Evolutionary conservation across 768 basidiomycete species (phyloP), one percentile per base, ranked within the genome.

Genomic region (Boletellus ananiceps): DNA sequence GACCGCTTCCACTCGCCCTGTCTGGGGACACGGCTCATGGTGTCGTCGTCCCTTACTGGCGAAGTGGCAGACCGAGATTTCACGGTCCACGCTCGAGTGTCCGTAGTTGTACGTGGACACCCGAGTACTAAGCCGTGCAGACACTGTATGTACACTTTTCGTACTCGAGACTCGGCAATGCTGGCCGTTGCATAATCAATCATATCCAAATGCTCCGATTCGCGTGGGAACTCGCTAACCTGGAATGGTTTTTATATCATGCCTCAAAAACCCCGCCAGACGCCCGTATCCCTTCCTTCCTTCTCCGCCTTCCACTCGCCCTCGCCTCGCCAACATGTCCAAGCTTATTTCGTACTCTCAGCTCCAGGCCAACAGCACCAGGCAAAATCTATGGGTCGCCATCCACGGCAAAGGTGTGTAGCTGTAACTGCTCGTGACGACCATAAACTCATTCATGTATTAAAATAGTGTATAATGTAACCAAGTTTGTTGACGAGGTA

Each of bases 401-500:
- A 70, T 98, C 55, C 81, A 88, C 69, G 83, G 80, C 65, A 94
- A 95, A 66, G 91, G 93, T 91, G 16, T 40, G 66, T 55, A 39
- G 13, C 34, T 37, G 16, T 38, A 27, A 31, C 12, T 27, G 8
- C 40, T 32, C 35, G 25, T 39, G 12, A 40, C 16, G 18, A 19
- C 40, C 18, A 40, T 46, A 46, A 35, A 29, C 45, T 56, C 21
- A 52, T 25, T 3, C 36, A 16, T 16, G 32, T 32, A 42, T 49
- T 47, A 55, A 35, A 53, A 36, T 69, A 95, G 95, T 98, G 46
- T 97, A 98, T 76, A 80, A 95, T 71, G 85, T 86, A 56, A 83
- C 92, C 34, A 87, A 88, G 65, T 98, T 98, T 80, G 74, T 93
- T 61, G 94, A 97, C 73, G 94, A 95, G 83, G 92, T 90, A 66